Evolutionary conservation across 352 stramenopile genomes (phyloP), one percentile per base, ranked within the genome.

Genomic region (Globisporangium emineosum): DNA sequence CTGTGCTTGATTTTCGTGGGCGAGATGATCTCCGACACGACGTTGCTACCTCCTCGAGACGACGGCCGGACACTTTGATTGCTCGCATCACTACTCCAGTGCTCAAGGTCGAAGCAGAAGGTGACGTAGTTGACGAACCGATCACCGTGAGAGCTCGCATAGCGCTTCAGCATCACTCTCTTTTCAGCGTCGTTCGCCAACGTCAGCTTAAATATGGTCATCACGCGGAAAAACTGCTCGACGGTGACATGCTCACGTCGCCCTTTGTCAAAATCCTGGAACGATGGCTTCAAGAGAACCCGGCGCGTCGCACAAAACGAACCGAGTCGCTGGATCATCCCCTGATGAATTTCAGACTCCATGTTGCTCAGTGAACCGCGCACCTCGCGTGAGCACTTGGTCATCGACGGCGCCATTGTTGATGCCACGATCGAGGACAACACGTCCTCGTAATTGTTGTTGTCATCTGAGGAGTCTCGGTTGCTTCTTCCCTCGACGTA

Each of bases 71-170:
- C 54, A 17, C 60, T 73, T 32, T 76, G 69, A 47, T 78, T 82
- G 33, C 70, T 76, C 6, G 55, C 65, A 15, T 76, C 66, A 23
- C 33, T 27, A 17, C 12, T 19, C 76, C 76, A 88, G 40, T 86
- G 67, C 54, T 93, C 86, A 3, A 94, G 67, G 27, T 93, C 86
- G 52, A 83, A 79, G 67, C 86, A 94, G 47, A 94, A 94, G 0
- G 83, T 93, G 49, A 91, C 83, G 56, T 92, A 94, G 72, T 93
- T 94, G 25, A 94, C 66, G 37, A 90, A 94, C 4, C 78, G 73
- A 12, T 93, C 84, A 33, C 81, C 86, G 53, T 92, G 79, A 3
- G 76, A 62, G 52, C 86, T 94, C 9, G 79, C 64, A 43, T 93
- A 94, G 5, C 82, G 79, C 63, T 84, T 85, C 29, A 92, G 68